Evolutionary conservation across 768 basidiomycete genomes (phyloP).

Genomic region (Mycena metata): DNA sequence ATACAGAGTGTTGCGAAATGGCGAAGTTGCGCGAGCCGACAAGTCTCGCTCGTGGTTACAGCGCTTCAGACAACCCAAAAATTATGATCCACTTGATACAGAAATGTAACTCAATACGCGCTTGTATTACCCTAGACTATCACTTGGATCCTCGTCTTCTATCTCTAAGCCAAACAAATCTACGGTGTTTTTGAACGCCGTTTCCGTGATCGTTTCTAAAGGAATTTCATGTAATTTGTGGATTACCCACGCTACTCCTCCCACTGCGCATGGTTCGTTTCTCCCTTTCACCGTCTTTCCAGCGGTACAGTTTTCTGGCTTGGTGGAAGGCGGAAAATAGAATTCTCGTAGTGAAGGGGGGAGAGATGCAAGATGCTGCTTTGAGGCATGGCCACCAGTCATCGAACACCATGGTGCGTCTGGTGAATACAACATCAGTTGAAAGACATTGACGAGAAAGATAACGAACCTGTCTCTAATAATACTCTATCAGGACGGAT

Average conservation of each 20-base stretch:
- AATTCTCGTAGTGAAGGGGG: constrained; percentile 59
- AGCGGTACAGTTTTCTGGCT: constrained; percentile 68
- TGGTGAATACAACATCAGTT: constrained; percentile 40
- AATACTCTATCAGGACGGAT: constrained; percentile 74
- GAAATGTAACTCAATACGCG: constrained; percentile 19
- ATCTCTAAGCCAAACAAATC: constrained; percentile 68
- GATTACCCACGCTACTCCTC: constrained; percentile 81
- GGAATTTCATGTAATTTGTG: constrained; percentile 59
- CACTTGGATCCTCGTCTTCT: not conserved
- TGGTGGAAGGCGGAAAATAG: constrained; percentile 66
- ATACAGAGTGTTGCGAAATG: constrained; percentile 82
- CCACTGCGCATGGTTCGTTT: constrained; percentile 78
- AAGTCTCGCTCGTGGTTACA: constrained; percentile 44
- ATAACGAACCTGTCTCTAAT: constrained; percentile 77
- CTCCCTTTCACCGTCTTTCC: constrained; percentile 79
- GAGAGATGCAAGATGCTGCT: constrained; percentile 61
- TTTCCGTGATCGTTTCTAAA: constrained; percentile 68
- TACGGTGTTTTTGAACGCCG: constrained; percentile 74
- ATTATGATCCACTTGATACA: constrained; percentile 53
- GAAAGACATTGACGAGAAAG: not conserved
- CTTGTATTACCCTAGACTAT: constrained; percentile 6
- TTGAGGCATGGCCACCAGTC: constrained; percentile 75
- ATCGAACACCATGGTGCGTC: constrained; percentile 84
- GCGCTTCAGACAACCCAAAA: constrained; percentile 41
- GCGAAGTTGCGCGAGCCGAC: constrained; percentile 66